These are phyloP conservation scores for Colletotrichum tanaceti DNA, from an alignment of 2,329 filamentous ascomycete genomes.

Conservation along the genomic window DNA sequence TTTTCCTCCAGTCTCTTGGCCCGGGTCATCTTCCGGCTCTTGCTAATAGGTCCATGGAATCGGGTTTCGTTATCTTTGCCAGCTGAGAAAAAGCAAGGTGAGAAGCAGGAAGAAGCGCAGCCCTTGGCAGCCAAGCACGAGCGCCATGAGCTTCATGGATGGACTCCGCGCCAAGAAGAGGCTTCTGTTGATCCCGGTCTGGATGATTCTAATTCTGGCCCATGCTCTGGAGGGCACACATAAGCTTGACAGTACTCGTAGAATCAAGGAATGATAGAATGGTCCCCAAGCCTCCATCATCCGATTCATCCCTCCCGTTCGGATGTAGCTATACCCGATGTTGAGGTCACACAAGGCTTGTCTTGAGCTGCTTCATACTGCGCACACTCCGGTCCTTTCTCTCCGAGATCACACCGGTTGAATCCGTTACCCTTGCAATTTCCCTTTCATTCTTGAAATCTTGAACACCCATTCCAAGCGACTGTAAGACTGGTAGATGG, in stretches of 20 bases:
- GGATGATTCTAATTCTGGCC: not conserved
- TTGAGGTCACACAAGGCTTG: not conserved
- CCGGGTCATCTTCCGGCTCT: not conserved
- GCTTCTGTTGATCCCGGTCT: not conserved
- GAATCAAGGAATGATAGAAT: not conserved
- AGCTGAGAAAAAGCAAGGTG: not conserved
- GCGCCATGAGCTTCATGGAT: not conserved
- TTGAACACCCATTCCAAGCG: not conserved
- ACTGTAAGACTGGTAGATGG: not conserved
- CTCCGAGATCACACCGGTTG: not conserved
- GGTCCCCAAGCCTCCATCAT: not conserved
- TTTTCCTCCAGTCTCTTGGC: not conserved
- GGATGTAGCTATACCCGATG: not conserved
- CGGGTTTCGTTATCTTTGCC: not conserved
- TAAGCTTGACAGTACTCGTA: not conserved
- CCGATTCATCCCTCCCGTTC: not conserved
- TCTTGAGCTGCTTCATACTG: not conserved
- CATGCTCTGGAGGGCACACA: not conserved
- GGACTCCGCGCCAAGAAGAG: too few species aligned
- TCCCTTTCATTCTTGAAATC: not conserved
- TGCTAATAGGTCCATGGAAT: not conserved
- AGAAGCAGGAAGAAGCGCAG: not conserved
- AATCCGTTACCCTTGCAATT: not conserved
- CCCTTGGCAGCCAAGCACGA: not conserved
- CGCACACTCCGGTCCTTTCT: not conserved